Base-by-base conservation (phyloP, 1,284 basidiomycete genomes). In the Lentinula novae-zelandiae region DNA sequence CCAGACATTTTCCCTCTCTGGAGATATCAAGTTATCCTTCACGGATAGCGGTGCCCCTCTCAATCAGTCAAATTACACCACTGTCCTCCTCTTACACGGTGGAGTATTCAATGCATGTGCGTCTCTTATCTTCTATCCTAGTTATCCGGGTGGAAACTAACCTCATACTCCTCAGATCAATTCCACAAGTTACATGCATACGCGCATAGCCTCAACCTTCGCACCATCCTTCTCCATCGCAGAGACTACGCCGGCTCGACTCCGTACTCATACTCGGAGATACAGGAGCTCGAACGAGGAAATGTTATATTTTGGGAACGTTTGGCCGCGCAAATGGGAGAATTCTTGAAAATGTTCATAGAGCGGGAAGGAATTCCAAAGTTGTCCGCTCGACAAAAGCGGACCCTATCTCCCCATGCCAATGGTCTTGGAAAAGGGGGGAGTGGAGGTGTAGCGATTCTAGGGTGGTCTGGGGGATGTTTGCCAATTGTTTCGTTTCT, bases 201-300 rank as follows among this genome's bases (percentile, higher is more conserved):
- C 54, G 67, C 67, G 1, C 64, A 56, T 12, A 42, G 63, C 48
- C 39, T 63, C 33, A 68, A 71, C 48, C 31, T 67, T 1, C 70
- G 72, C 20, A 40, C 69, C n/a, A 63, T 74, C 33, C 58, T 69
- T 31, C 54, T 71, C 17, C 72, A 71, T 53, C 64, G 73, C 8
- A 68, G 72, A 10, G 71, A 70, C 51, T 75, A 72, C 51, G 63
- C 66, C 12, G 70, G 71, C 9, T 69, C 73, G 3, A 65, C 64
- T 1, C 66, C 64, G 9, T 70, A 65, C 44, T 64, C 62, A 5
- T 62, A 64, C 2, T 67, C 60, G 13, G 70, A 72, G 49, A 60
- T 59, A 2, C 60, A 60, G 12, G 46, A 61, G 33, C 8, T 65
- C 55, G 3, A 31, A 9, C 48, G 60, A 15, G 68, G 58, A 3